A percentile compares a stretch with the other conserved stretches of the same genome.
Conservation (phyloP, 805 yeast species). For the Teunomyces lycoperdinae region DNA sequence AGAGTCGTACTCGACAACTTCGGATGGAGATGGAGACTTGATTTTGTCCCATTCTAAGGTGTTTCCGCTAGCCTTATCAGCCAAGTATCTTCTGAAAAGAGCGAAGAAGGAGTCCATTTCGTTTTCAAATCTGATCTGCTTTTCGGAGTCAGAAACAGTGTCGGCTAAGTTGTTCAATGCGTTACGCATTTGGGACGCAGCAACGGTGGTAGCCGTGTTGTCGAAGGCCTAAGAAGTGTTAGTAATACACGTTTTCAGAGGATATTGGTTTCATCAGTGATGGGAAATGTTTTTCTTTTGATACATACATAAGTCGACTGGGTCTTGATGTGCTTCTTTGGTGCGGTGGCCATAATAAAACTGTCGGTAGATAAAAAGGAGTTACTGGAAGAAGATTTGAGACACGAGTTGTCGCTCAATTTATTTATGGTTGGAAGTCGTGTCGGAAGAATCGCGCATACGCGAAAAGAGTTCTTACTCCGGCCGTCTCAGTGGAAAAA, state of each 20-base stretch:
- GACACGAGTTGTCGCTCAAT: slow-evolving; percentile 2
- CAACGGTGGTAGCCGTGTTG: slow-evolving; percentile 89
- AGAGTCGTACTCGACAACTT: slow-evolving; percentile 75
- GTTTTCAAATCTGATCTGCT: slow-evolving; percentile 64
- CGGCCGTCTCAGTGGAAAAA: background rate
- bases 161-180: slow-evolving; percentile 88
- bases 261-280: background rate
- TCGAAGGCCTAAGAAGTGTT: slow-evolving; percentile 71
- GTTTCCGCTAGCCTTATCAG: slow-evolving; percentile 83
- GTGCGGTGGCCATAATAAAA: slow-evolving; percentile 12
- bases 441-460: background rate
- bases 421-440: background rate
- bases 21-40: slow-evolving; percentile 83
- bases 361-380: background rate
- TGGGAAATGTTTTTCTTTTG: background rate
- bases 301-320: slow-evolving; percentile 66
- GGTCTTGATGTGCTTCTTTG: slow-evolving; percentile 63
- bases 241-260: slow-evolving; percentile 9
- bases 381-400: slow-evolving; percentile 1
- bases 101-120: slow-evolving; percentile 95
- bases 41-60: slow-evolving; percentile 94
- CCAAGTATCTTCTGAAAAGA: slow-evolving; percentile 85
- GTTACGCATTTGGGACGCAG: slow-evolving; percentile 97
- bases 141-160: slow-evolving; percentile 55
- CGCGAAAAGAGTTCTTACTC: background rate